Percentiles rank a stretch among this genome's conserved stretches.
Conservation (phyloP, 1,139 yeast species). For the Yamadazyma kanchanaburiensis region DNA sequence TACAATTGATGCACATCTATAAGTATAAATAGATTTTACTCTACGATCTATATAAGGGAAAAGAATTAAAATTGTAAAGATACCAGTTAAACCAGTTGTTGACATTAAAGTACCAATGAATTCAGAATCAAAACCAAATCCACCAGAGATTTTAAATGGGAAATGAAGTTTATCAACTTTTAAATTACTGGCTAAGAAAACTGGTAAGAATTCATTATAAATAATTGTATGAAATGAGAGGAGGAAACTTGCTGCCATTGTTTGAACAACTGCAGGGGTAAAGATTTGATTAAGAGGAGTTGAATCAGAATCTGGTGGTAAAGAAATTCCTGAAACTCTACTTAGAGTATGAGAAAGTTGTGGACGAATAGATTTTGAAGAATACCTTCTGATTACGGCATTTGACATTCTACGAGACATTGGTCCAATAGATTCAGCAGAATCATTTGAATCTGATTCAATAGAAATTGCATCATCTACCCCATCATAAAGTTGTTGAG, state of each 20-base stretch:
- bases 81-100: conserved; percentile 55
- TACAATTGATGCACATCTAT: conserved; percentile 33
- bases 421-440: conserved; percentile 18
- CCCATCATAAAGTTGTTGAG: conserved; percentile 12
- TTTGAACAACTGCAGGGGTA: conserved; percentile 12
- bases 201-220: conserved; percentile 57
- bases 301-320: conserved; percentile 10
- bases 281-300: conserved; percentile 9
- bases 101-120: conserved; percentile 56
- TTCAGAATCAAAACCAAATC: conserved; percentile 33
- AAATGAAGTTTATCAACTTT: conserved; percentile 31
- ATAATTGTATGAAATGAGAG: conserved; percentile 45
- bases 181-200: conserved; percentile 51
- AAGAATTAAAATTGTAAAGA: conserved; percentile 45
- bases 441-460: conserved; percentile 12
- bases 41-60: conserved; percentile 56
- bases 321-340: conserved; percentile 13
- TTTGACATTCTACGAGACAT: conserved; percentile 36
- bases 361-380: conserved; percentile 20
- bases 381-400: conserved; percentile 39
- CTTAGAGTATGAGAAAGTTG: conserved; percentile 11
- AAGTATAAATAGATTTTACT: conserved; percentile 44
- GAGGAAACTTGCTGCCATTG: conserved; percentile 11
- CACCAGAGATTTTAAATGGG: conserved; percentile 28
- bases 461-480: conserved; percentile 8